Evolutionary conservation across 2,329 filamentous ascomycete species (phyloP).

Genomic region (Exserohilum rostratum): DNA sequence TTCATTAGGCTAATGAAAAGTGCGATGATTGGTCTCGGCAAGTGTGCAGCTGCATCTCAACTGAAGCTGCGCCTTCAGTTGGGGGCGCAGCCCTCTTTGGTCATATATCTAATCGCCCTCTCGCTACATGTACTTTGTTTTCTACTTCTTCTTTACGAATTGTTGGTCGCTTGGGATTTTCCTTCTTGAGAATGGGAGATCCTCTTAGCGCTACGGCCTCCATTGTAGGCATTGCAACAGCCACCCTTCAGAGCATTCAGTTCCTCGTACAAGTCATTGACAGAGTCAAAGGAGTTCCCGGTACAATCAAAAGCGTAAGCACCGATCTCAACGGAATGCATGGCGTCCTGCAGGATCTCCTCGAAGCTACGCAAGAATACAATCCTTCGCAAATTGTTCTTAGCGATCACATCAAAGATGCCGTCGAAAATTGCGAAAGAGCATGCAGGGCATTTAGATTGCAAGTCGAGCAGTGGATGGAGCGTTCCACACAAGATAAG

Average conservation of each 20-base stretch:
- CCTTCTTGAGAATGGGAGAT: no score
- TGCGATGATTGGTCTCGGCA: no score
- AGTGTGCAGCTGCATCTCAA: no score
- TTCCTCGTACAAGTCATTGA: slow-evolving; percentile 8
- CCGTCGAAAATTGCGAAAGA: background rate
- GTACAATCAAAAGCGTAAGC: background rate
- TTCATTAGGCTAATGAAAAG: no score
- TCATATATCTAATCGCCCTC: no score
- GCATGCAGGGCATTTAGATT: background rate
- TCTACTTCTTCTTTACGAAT: no score
- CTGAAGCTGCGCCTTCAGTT: no score
- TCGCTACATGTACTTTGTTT: no score
- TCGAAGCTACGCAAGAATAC: background rate
- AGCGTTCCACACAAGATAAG: slow-evolving; percentile 7
- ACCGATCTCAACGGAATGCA: background rate
- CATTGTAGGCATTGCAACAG: slow-evolving; percentile 3
- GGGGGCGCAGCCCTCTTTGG: no score
- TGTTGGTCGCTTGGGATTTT: no score
- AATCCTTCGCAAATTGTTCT: background rate
- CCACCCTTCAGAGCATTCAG: slow-evolving; percentile 7
- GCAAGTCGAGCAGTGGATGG: slow-evolving; percentile 3
- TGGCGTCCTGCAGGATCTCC: background rate
- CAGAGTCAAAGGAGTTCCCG: slow-evolving; percentile 4
- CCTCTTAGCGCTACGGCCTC: slow-evolving; percentile 3
- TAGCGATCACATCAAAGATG: background rate